Conservation (phyloP, 2,329 filamentous ascomycete genomes). For the Boeremia lycopersici region DNA sequence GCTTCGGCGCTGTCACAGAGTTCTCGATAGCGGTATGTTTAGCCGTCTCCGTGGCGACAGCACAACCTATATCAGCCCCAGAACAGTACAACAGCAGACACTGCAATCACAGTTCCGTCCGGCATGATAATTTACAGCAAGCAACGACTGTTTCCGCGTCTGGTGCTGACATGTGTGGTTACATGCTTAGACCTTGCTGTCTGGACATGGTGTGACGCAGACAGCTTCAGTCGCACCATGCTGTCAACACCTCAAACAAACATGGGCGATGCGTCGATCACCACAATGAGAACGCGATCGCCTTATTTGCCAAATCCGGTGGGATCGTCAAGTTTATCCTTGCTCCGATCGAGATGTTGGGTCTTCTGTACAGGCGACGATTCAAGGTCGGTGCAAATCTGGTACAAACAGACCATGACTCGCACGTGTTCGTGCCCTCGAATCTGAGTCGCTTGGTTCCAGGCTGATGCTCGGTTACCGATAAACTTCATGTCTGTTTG, state of each 20-base stretch:
- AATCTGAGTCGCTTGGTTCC: no score
- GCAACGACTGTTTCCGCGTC: neutral
- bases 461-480: no score
- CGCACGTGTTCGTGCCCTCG: no score
- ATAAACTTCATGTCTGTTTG: no score
- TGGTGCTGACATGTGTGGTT: slow-evolving; percentile 1
- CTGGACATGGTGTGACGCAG: slow-evolving; percentile 4
- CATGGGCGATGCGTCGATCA: neutral
- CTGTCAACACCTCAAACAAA: neutral
- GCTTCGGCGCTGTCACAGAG: neutral
- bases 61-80: neutral
- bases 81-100: neutral
- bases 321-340: neutral
- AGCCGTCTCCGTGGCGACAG: neutral
- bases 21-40: neutral
- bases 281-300: neutral
- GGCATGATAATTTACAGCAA: neutral
- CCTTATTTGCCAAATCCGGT: neutral
- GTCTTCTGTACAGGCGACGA: neutral
- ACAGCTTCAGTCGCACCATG: slow-evolving; percentile 4
- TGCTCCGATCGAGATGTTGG: neutral
- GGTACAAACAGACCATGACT: neutral
- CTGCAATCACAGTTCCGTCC: neutral
- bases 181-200: slow-evolving; percentile 4
- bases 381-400: neutral